Conservation (phyloP, 1,284 basidiomycete species). For the Sporisorium exsertum region DNA sequence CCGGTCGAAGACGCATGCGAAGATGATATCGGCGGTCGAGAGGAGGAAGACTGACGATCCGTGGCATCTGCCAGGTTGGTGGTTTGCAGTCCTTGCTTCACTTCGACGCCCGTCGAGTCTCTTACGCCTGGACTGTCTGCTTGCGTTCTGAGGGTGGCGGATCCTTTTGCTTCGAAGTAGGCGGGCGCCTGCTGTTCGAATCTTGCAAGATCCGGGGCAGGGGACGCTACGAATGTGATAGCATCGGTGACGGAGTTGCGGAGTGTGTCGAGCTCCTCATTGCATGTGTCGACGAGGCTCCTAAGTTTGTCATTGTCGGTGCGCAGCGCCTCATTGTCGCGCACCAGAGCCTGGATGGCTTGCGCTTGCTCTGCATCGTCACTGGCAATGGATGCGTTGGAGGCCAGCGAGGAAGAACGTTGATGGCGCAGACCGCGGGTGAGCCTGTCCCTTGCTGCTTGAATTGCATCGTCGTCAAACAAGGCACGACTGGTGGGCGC, state of each 20-base stretch:
- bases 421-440: slow-evolving; percentile 33
- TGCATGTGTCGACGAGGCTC: slow-evolving; percentile 50
- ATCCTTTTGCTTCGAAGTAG: slow-evolving; percentile 1
- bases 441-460: slow-evolving; percentile 39
- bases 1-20: slow-evolving; percentile 18
- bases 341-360: slow-evolving; percentile 33
- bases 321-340: slow-evolving; percentile 55
- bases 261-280: slow-evolving; percentile 54
- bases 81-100: neutral
- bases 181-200: slow-evolving; percentile 12
- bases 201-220: slow-evolving; percentile 22
- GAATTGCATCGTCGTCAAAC: slow-evolving; percentile 39
- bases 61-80: neutral
- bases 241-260: slow-evolving; percentile 39
- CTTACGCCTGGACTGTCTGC: neutral
- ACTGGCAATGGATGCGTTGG: slow-evolving; percentile 2
- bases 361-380: slow-evolving; percentile 23
- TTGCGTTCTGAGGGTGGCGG: neutral
- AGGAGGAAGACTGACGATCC: neutral
- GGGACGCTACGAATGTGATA: slow-evolving; percentile 30
- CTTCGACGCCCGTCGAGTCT: neutral
- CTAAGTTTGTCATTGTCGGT: slow-evolving; percentile 46
- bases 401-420: slow-evolving; percentile 19
- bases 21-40: slow-evolving; percentile 1
- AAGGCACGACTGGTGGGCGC: slow-evolving; percentile 12